Percentiles rank a stretch among this genome's conserved stretches.
These are phyloP conservation scores for Choanephora cucurbitarum DNA, from an alignment of 371 early-diverging fungal genomes.

Conservation along the genomic window DNA sequence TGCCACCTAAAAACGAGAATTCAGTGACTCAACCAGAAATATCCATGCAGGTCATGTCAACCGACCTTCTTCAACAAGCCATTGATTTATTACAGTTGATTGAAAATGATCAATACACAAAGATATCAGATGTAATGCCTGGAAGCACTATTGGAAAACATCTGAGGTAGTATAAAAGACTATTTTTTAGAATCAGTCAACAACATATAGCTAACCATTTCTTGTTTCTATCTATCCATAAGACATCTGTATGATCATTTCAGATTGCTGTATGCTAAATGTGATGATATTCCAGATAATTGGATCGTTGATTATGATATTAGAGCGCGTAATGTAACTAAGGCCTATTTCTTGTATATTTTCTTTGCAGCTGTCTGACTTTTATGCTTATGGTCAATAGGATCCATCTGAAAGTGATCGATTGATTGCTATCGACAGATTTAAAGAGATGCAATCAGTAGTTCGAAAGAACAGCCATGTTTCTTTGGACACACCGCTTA, in stretches of 20 bases:
- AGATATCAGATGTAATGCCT: conserved; percentile 53
- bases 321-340: conserved; percentile 47
- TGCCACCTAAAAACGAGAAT: background rate
- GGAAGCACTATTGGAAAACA: conserved; percentile 71
- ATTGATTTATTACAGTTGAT: conserved; percentile 16
- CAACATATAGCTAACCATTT: background rate
- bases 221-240: background rate
- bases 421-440: conserved; percentile 31
- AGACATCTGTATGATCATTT: conserved; percentile 51
- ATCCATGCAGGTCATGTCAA: conserved; percentile 6
- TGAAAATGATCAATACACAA: conserved; percentile 35
- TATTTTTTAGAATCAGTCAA: too few species aligned
- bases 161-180: too few species aligned
- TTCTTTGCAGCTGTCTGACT: too few species aligned
- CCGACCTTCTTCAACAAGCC: conserved; percentile 19
- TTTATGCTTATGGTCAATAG: conserved; percentile 6
- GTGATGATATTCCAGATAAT: conserved; percentile 22
- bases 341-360: background rate
- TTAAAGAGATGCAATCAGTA: conserved; percentile 20
- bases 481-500: conserved; percentile 24
- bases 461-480: conserved; percentile 8
- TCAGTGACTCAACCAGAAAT: background rate
- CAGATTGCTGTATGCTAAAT: conserved; percentile 31
- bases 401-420: conserved; percentile 42
- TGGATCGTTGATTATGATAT: conserved; percentile 48